A percentile compares a stretch with the other conserved stretches of the same genome.
Evolutionary conservation across 768 basidiomycete species (phyloP).

Genomic region (Lentinula sp.): DNA sequence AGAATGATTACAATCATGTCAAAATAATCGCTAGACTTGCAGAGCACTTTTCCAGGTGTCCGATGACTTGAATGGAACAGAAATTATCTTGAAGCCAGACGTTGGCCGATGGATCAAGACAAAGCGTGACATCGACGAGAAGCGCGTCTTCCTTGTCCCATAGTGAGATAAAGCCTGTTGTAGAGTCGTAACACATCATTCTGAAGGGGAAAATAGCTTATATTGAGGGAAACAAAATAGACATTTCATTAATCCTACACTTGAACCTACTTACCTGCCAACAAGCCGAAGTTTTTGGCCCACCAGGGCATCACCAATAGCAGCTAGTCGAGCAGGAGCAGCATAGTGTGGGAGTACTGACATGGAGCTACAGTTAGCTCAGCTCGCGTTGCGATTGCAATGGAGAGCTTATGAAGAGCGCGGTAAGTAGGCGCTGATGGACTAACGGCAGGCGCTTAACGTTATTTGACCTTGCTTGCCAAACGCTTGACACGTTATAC

Average conservation of each 20-base stretch:
- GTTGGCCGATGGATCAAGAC: constrained; percentile 30
- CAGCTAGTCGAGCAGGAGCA: constrained; percentile 34
- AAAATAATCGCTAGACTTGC: constrained; percentile 32
- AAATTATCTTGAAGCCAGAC: constrained; percentile 51
- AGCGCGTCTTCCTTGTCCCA: constrained; percentile 44
- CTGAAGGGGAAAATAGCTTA: constrained; percentile 23
- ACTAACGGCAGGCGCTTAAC: not conserved
- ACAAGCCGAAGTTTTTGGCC: constrained; percentile 54
- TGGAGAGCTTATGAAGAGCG: not conserved
- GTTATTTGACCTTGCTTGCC: not conserved
- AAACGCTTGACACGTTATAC: not conserved
- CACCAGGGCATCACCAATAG: constrained; percentile 28
- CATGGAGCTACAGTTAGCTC: constrained; percentile 22
- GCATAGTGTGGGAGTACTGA: constrained; percentile 44
- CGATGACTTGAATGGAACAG: constrained; percentile 46
- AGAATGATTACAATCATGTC: not conserved
- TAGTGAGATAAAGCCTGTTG: constrained; percentile 39
- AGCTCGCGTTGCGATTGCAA: not conserved
- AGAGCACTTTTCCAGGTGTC: constrained; percentile 41
- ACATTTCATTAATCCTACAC: constrained; percentile 12
- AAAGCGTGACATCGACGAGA: constrained; percentile 51
- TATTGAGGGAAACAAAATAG: constrained; percentile 8
- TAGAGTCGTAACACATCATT: constrained; percentile 50
- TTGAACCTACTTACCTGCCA: constrained; percentile 35
- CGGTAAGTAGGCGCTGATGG: not conserved